A percentile compares a stretch with the other conserved stretches of the same genome.
phyloP scores from a whole-genome alignment of 2,329 filamentous ascomycete genomes.

The Fusarium newnesense region DNA sequence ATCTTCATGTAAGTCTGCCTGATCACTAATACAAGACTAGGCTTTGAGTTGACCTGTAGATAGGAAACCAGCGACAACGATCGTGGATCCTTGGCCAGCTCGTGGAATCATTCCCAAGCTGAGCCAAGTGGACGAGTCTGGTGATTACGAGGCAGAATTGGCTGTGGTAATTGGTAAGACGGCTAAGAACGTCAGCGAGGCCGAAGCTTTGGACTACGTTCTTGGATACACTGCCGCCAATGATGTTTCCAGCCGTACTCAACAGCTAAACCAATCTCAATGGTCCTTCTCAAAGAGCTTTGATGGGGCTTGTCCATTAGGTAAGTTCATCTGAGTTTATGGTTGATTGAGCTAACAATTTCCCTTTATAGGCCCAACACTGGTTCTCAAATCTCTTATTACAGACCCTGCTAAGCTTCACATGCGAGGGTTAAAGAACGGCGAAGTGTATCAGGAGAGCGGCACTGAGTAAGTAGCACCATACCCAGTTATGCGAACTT shows the following conservation, averaged over 20 bases:
- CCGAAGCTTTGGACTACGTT: conserved; percentile 67
- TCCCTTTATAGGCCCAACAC: conserved; percentile 66
- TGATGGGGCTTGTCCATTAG: conserved; percentile 64
- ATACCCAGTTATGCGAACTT: too few relatives aligned
- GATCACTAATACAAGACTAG: not conserved
- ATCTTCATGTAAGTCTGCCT: conserved; percentile 59
- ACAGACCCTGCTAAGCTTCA: conserved; percentile 65
- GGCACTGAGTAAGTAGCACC: conserved; percentile 45
- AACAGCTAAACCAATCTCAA: conserved; percentile 43
- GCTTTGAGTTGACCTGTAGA: not conserved
- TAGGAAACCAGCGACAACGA: conserved; percentile 62
- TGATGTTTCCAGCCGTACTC: conserved; percentile 63
- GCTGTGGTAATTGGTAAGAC: conserved; percentile 64
- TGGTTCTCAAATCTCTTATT: conserved; percentile 67
- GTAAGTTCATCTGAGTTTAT: conserved; percentile 1
- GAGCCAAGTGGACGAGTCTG: conserved; percentile 60
- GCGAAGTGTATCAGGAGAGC: conserved; percentile 45
- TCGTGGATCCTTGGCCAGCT: conserved; percentile 64
- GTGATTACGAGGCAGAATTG: conserved; percentile 70
- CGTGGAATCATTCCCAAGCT: conserved; percentile 63
- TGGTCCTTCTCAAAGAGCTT: conserved; percentile 66
- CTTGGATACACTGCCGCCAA: conserved; percentile 73
- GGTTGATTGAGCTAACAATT: not conserved
- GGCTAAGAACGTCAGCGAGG: conserved; percentile 64
- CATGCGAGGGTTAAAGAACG: conserved; percentile 68